Evolutionary conservation across 139 green algal genomes (phyloP), one percentile per base, ranked within the genome.

Genomic region (Chlorella sorokiniana): DNA sequence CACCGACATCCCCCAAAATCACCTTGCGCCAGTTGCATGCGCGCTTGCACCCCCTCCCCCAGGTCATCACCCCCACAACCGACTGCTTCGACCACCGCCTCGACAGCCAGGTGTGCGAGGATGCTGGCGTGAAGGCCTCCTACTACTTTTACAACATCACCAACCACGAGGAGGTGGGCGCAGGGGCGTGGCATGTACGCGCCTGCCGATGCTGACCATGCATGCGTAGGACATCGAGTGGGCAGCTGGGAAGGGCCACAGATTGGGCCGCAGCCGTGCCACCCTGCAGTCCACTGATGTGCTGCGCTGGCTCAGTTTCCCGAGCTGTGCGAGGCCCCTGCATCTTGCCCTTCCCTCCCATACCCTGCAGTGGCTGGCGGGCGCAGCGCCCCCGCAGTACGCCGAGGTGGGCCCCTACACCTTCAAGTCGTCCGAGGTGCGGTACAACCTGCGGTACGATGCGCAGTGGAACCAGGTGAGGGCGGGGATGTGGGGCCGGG

Each of bases 121-220:
- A 90, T 14, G 37, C 73, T 3, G 54, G 73, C 52, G 40, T 79
- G 25, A 33, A 40, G 31, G 44, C 63, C 52, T 29, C 23, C 25
- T 90, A 90, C 78, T 86, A 69, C 68, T 86, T 90, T 37, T 90
- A 70, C 56, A 84, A 90, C 63, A 74, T 90, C 35, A 88, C 76
- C 10, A 90, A 90, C 56, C n/a, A 44, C 1, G 70, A 85, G 10
- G 38, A 88, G 77, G 79, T 88, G 52, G 29, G 35, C 10, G 4
- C 23, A 38, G 25, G 61, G 61, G 25, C 16, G 2, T 31, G 48
- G 48, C 48, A 59, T 59, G 11, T 59, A 16, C 11, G 14, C n/a
- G n/a, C n/a, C n/a, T n/a, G n/a, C n/a, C n/a, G n/a, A n/a, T n/a
- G 63, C 1, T 70, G 10, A 23, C 8, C 3, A 31, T n/a, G 10